Percentiles rank a stretch among this genome's conserved stretches.
Evolutionary conservation across 2,329 filamentous ascomycete genomes (phyloP).

Genomic region (Stylonectria norvegica): DNA sequence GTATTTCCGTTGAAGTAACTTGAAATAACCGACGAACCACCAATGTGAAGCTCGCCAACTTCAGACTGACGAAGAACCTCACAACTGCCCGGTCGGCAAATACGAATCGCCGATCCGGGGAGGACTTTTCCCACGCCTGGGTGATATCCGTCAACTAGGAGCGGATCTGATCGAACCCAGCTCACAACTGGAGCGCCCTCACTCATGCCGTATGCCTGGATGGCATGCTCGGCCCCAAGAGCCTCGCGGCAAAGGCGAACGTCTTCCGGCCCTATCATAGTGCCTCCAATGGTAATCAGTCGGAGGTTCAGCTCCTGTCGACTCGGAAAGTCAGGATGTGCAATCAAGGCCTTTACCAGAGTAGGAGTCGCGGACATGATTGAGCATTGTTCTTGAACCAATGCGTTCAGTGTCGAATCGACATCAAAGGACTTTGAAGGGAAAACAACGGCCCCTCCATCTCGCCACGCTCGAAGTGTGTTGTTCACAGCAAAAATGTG

Average conservation of each 20-base stretch:
- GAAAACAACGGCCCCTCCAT: slow-evolving; percentile 34
- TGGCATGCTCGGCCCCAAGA: slow-evolving; percentile 31
- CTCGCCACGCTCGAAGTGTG: slow-evolving; percentile 35
- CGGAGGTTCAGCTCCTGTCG: slow-evolving; percentile 27
- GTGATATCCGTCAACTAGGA: slow-evolving; percentile 32
- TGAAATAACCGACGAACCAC: slow-evolving; percentile 34
- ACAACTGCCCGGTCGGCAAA: slow-evolving; percentile 33
- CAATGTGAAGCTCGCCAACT: slow-evolving; percentile 40
- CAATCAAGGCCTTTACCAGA: slow-evolving; percentile 31
- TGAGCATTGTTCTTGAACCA: slow-evolving; percentile 33
- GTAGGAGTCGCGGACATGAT: slow-evolving; percentile 41
- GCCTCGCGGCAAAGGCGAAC: slow-evolving; percentile 31
- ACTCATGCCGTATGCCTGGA: slow-evolving; percentile 45
- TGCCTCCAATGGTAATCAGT: slow-evolving; percentile 35
- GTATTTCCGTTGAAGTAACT: slow-evolving; percentile 31
- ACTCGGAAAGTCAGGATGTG: slow-evolving; percentile 28
- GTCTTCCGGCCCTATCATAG: slow-evolving; percentile 30
- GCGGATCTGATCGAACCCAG: slow-evolving; percentile 33
- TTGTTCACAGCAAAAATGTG: slow-evolving; percentile 42
- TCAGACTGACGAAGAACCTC: slow-evolving; percentile 30
- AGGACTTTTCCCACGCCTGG: slow-evolving; percentile 41
- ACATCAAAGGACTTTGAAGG: slow-evolving; percentile 34
- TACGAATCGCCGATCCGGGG: slow-evolving; percentile 36
- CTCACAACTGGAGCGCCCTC: slow-evolving; percentile 41
- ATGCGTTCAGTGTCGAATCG: slow-evolving; percentile 29